A percentile compares a stretch with the other conserved stretches of the same genome.
Evolutionary conservation across 73 alveolate genomes (phyloP).

Genomic region (Paraurostyla sp.): DNA sequence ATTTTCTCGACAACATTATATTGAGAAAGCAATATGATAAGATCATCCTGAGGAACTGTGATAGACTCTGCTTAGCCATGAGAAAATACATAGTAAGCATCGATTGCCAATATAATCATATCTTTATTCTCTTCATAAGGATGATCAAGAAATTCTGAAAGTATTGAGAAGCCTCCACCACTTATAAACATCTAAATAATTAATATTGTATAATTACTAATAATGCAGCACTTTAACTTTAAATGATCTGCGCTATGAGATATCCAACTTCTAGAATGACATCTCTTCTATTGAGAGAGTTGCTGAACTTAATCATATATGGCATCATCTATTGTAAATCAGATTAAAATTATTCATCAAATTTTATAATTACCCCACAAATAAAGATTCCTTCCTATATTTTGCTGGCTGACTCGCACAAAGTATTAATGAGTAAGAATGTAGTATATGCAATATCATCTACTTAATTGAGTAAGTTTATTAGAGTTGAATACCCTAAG

Average conservation of each 20-base stretch:
- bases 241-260: conserved; percentile 45
- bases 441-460: conserved; percentile 30
- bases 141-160: conserved; percentile 35
- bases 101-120: conserved; percentile 51
- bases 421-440: neutral
- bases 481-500: conserved; percentile 13
- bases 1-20: neutral
- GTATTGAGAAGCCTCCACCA: conserved; percentile 36
- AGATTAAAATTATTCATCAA: too few relatives aligned
- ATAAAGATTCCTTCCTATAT: conserved; percentile 21
- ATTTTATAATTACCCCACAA: too few relatives aligned
- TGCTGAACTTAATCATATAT: conserved; percentile 10
- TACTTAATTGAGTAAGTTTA: neutral
- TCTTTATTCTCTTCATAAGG: conserved; percentile 64
- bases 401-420: conserved; percentile 2
- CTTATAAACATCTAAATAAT: conserved; percentile 34
- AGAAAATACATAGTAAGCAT: conserved; percentile 29
- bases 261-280: conserved; percentile 59
- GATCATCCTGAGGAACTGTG: conserved; percentile 13
- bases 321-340: too few relatives aligned
- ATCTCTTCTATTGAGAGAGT: conserved; percentile 25
- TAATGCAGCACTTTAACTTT: conserved; percentile 25
- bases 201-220: neutral
- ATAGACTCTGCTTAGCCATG: neutral
- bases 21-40: conserved; percentile 3